Percentiles rank a stretch among this genome's conserved stretches.
phyloP scores from a whole-genome alignment of 495 filamentous ascomycete species.

The Durotheca rogersii region DNA sequence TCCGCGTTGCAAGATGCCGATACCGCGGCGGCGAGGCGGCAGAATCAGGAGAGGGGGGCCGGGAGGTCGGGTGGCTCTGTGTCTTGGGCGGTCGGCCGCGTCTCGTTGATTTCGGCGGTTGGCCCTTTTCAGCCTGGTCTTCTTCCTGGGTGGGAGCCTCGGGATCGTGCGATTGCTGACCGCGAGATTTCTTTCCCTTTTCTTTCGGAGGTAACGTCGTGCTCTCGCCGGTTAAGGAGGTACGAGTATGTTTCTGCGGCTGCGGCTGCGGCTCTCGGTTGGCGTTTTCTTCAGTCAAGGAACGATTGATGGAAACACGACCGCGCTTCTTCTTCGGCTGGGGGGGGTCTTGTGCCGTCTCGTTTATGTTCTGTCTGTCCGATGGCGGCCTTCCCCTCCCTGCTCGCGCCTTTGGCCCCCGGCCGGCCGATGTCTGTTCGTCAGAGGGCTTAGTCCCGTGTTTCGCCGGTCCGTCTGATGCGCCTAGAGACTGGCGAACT shows the following conservation, averaged over 20 bases:
- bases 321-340: conserved; percentile 24
- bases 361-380: neutral
- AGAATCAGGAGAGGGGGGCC: conserved; percentile 24
- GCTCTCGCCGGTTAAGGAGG: conserved; percentile 9
- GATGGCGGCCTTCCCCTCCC: conserved; percentile 14
- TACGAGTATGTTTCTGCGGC: conserved; percentile 22
- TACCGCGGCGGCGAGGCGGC: conserved; percentile 30
- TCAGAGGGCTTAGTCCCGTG: neutral
- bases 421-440: conserved; percentile 4
- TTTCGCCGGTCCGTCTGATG: conserved; percentile 1
- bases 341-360: conserved; percentile 7
- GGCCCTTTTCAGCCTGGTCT: neutral
- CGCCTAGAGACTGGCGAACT: conserved; percentile 12
- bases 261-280: conserved; percentile 5
- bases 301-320: conserved; percentile 26
- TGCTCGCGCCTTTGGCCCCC: conserved; percentile 6
- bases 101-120: conserved; percentile 3
- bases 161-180: conserved; percentile 7
- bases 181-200: conserved; percentile 8
- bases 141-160: conserved; percentile 13
- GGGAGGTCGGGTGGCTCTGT: conserved; percentile 22
- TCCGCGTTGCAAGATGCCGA: conserved; percentile 42
- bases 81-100: conserved; percentile 13
- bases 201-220: conserved; percentile 7
- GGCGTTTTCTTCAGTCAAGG: conserved; percentile 10